phyloP scores from a whole-genome alignment of 305 asterid genomes.

The Fraxinus velutina region DNA sequence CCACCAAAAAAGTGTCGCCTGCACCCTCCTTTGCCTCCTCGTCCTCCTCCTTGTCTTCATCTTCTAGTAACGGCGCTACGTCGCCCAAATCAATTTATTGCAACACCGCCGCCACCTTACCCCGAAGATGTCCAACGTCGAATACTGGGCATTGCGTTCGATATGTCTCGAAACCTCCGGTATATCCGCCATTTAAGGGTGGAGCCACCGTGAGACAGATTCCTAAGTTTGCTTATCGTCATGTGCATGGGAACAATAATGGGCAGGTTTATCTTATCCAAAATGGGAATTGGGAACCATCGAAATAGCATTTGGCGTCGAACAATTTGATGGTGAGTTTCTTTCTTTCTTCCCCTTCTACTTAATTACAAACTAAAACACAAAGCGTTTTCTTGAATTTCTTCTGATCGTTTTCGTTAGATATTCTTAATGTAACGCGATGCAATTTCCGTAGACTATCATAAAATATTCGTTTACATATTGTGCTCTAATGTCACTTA shows the following conservation, averaged over 20 bases:
- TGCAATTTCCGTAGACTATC: not conserved
- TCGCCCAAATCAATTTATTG: slow-evolving; percentile 38
- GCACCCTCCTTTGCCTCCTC: slow-evolving; percentile 42
- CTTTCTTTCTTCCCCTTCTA: not conserved
- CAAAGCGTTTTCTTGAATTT: not conserved
- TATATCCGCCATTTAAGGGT: slow-evolving; percentile 31
- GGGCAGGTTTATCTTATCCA: slow-evolving; percentile 42
- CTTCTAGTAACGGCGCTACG: slow-evolving; percentile 26
- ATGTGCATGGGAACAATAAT: slow-evolving; percentile 33
- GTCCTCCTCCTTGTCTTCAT: slow-evolving; percentile 21
- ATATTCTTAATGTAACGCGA: not conserved
- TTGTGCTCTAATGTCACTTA: not conserved
- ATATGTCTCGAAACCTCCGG: slow-evolving; percentile 40
- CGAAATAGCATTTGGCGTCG: slow-evolving; percentile 18
- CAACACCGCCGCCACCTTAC: slow-evolving; percentile 20
- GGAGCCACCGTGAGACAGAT: slow-evolving; percentile 34
- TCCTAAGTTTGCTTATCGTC: slow-evolving; percentile 29
- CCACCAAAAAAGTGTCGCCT: slow-evolving; percentile 42
- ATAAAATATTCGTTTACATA: not conserved
- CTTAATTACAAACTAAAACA: not conserved
- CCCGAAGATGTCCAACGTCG: slow-evolving; percentile 31
- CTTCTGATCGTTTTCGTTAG: not conserved
- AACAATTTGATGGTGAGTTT: slow-evolving; percentile 1
- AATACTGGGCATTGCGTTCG: slow-evolving; percentile 21
- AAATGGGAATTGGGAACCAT: slow-evolving; percentile 28